phyloP scores from a whole-genome alignment of 2,329 filamentous ascomycete species.

The Aspergillus latus region DNA sequence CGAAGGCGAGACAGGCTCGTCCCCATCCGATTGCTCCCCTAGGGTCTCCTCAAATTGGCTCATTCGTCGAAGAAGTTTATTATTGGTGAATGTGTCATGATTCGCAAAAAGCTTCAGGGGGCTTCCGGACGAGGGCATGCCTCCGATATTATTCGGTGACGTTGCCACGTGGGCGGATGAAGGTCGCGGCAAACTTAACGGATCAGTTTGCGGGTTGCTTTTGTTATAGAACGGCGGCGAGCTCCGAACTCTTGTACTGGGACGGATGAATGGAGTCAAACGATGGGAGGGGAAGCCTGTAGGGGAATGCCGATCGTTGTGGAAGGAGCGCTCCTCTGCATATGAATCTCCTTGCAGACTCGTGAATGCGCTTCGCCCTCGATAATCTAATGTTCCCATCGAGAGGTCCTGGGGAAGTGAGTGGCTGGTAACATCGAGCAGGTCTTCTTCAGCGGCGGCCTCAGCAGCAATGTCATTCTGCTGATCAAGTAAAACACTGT shows the following conservation, averaged over 20 bases:
- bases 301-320: slow-evolving; percentile 66
- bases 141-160: slow-evolving; percentile 29
- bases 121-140: slow-evolving; percentile 61
- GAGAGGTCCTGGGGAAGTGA: slow-evolving; percentile 51
- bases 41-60: slow-evolving; percentile 77
- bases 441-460: slow-evolving; percentile 30
- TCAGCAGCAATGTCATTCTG: slow-evolving; percentile 26
- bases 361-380: slow-evolving; percentile 65
- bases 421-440: slow-evolving; percentile 47
- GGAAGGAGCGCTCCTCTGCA: slow-evolving; percentile 72
- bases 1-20: slow-evolving; percentile 40
- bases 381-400: slow-evolving; percentile 66
- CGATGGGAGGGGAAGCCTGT: slow-evolving; percentile 51
- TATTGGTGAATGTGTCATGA: slow-evolving; percentile 93
- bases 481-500: slow-evolving; percentile 38
- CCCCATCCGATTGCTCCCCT: slow-evolving; percentile 41
- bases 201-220: slow-evolving; percentile 24
- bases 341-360: slow-evolving; percentile 68
- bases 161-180: slow-evolving; percentile 34
- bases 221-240: slow-evolving; percentile 39
- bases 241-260: slow-evolving; percentile 41
- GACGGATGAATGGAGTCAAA: slow-evolving; percentile 32
- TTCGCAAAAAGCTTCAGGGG: slow-evolving; percentile 88
- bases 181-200: slow-evolving; percentile 32
- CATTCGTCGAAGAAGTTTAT: slow-evolving; percentile 77